Base-by-base conservation (phyloP, 345 rosid species). In the Punica granatum region DNA sequence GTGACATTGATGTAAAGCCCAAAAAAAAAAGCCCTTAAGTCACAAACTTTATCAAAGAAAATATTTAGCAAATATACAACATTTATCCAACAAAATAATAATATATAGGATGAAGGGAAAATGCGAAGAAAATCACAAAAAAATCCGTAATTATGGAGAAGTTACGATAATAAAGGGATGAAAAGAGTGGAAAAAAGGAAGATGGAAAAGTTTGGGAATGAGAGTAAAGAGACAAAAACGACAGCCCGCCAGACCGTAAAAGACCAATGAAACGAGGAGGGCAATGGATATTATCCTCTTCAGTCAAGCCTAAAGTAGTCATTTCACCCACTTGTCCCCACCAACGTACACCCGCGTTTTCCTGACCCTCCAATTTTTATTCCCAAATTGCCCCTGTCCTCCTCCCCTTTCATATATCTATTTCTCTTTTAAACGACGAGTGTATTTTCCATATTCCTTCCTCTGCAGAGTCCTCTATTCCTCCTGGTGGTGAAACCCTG, bases 331-430 rank as follows among this genome's bases (percentile, higher is more conserved):
- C 61, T 46, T 0, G 3, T 1, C 43, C 66, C 35, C 25, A 30
- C 36, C 26, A 62, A 35, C 67, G 49, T 44, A 11, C 48, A 31
- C 72, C 72, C 72, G 72, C 72, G 67, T 48, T 69, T 69, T 69
- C 31, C 72, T 35, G 43, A 16, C 49, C 69, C 60, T 16, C 33
- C 49, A 66, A 30, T 26, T 49, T 34, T 25, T 39, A 36, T 63
- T 23, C 46, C 66, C 66, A 63, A 63, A 48, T 49, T 66, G 26
- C 69, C 58, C 58, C n/a, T 13, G 34, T 12, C 39, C 12, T 49
- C 35, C 25, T 64, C 30, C 19, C 32, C 37, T 30, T 28, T 30
- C 67, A 6, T 23, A 64, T 65, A 28, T 46, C 14, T 35, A 49
- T 66, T 44, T 19, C 18, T 6, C 33, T 34, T n/a, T 49, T 37